phyloP scores from a whole-genome alignment of 345 rosid genomes.

The Sonneratia alba region DNA sequence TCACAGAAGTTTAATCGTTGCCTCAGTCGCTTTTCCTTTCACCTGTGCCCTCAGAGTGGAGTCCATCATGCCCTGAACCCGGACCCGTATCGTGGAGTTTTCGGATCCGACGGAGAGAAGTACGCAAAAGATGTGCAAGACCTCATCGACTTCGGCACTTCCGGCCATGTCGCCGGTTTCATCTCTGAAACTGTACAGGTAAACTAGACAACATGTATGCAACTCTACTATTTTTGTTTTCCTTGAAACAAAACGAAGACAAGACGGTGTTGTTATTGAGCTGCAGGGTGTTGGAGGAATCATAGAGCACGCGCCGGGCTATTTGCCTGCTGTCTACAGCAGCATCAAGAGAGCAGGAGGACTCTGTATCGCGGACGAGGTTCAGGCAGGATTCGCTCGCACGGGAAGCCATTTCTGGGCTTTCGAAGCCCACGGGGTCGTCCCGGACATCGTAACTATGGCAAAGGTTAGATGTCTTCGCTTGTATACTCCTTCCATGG shows the following conservation, averaged over 20 bases:
- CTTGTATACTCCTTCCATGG: constrained; percentile 8
- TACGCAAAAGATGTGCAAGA: constrained; percentile 85
- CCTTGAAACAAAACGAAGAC: not conserved
- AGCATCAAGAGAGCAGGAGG: constrained; percentile 83
- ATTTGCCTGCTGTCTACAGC: constrained; percentile 60
- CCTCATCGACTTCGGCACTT: constrained; percentile 72
- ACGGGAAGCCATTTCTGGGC: constrained; percentile 90
- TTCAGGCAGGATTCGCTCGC: constrained; percentile 79
- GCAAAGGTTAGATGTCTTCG: constrained; percentile 54
- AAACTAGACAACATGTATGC: not conserved
- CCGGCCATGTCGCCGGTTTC: constrained; percentile 81
- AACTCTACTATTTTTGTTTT: not conserved
- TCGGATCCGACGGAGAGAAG: constrained; percentile 86
- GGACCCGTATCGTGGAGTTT: constrained; percentile 93
- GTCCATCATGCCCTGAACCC: constrained; percentile 92
- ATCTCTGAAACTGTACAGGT: constrained; percentile 93
- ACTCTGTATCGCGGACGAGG: constrained; percentile 88
- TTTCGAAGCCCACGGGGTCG: constrained; percentile 77
- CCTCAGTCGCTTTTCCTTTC: not conserved
- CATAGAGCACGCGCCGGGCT: constrained; percentile 81
- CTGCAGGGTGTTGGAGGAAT: constrained; percentile 94
- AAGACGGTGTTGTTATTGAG: not conserved
- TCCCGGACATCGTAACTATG: constrained; percentile 98
- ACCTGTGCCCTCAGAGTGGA: constrained; percentile 50
- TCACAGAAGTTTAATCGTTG: too few relatives aligned